Conservation (phyloP, 495 filamentous ascomycete species). For the Cladorrhinum samala region DNA sequence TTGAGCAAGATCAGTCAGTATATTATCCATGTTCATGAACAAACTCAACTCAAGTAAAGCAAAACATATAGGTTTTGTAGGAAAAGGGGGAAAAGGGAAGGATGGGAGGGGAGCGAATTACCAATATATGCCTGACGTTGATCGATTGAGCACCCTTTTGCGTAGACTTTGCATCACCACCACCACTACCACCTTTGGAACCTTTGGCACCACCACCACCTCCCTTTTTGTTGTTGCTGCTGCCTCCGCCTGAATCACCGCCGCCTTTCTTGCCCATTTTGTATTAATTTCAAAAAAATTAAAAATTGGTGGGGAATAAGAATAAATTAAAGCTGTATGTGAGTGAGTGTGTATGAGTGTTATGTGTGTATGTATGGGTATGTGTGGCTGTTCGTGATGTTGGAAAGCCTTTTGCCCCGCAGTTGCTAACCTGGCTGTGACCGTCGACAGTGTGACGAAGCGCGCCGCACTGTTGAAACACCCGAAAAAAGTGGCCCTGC, state of each 20-base stretch:
- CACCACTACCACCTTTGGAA: not conserved
- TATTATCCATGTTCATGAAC: not conserved
- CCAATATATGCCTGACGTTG: slow-evolving; percentile 84
- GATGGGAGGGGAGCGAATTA: slow-evolving; percentile 35
- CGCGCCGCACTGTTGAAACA: no score
- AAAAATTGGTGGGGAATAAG: not conserved
- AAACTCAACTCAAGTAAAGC: not conserved
- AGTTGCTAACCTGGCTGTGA: no score
- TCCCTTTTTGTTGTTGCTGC: slow-evolving; percentile 43
- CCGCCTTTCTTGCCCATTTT: slow-evolving; percentile 24
- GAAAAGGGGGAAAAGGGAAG: not conserved
- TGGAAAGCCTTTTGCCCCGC: not conserved
- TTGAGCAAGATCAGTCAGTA: slow-evolving; percentile 21
- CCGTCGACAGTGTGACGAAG: no score
- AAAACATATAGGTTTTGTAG: not conserved
- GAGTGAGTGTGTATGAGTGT: no score
- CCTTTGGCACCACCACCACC: slow-evolving; percentile 16
- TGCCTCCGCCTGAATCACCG: slow-evolving; percentile 44
- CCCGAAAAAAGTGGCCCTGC: no score
- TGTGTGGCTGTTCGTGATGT: no score
- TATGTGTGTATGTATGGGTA: no score
- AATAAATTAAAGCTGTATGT: not conserved
- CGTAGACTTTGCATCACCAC: not conserved
- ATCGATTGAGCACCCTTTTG: slow-evolving; percentile 69
- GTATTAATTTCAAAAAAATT: not conserved